A percentile compares a stretch with the other conserved stretches of the same genome.
Conservation (phyloP, 768 basidiomycete genomes). For the Hygrophoropsis aurantiaca region DNA sequence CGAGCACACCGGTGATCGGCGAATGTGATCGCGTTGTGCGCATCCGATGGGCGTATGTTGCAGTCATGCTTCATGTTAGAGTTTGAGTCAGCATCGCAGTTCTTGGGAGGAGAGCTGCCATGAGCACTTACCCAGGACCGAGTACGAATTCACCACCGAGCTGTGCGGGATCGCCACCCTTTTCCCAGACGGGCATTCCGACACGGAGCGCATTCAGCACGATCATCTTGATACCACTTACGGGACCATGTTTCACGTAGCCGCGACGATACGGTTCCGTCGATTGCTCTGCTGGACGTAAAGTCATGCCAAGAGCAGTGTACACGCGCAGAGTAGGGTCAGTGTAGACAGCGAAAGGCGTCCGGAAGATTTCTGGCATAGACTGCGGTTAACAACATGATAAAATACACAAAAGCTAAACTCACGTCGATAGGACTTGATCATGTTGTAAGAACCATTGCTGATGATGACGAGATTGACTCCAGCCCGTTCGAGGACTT, state of each 20-base stretch:
- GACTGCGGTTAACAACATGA: neutral
- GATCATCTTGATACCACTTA: conserved; percentile 75
- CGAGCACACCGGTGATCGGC: conserved; percentile 67
- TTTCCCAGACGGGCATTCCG: conserved; percentile 81
- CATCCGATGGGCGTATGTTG: conserved; percentile 85
- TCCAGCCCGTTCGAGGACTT: conserved; percentile 45
- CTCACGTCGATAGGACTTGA: conserved; percentile 69
- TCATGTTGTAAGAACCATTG: conserved; percentile 75
- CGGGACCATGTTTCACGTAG: conserved; percentile 65
- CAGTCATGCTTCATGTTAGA: conserved; percentile 48
- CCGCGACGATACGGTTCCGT: conserved; percentile 45
- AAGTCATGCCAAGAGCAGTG: conserved; percentile 72
- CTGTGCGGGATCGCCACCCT: conserved; percentile 73
- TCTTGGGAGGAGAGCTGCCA: conserved; percentile 38
- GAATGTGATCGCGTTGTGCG: conserved; percentile 70
- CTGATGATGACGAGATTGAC: conserved; percentile 73
- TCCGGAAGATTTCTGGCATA: conserved; percentile 60
- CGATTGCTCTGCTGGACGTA: conserved; percentile 43
- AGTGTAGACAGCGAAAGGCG: conserved; percentile 75
- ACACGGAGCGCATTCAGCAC: conserved; percentile 66
- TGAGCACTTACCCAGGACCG: conserved; percentile 55
- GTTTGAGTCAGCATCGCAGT: conserved; percentile 3
- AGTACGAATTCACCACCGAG: conserved; percentile 90
- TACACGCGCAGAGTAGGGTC: conserved; percentile 74
- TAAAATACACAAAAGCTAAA: conserved; percentile 11